Conservation (phyloP, 306 rosid genomes). For the Rosa rugosa region DNA sequence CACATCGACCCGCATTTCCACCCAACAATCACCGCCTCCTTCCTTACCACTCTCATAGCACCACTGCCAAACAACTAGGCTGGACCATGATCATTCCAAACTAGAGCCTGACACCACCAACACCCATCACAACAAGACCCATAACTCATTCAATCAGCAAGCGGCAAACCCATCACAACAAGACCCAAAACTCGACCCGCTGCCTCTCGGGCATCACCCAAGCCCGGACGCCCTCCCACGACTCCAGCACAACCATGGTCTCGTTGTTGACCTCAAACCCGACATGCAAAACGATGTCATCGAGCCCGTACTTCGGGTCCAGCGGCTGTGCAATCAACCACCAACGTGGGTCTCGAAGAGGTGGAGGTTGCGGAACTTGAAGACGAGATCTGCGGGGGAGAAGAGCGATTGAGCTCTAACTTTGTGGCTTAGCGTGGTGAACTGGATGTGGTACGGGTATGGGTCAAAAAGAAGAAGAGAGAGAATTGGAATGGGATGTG, state of each 20-base stretch:
- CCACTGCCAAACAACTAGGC: too few species aligned
- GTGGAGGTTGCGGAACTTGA: conserved; percentile 51
- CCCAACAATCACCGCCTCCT: too few species aligned
- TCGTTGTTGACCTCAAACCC: conserved; percentile 47
- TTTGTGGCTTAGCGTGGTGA: conserved; percentile 44
- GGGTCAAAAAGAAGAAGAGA: too few species aligned
- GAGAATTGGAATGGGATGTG: too few species aligned
- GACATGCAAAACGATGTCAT: conserved; percentile 43
- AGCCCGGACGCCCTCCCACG: conserved; percentile 59
- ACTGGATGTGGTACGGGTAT: conserved; percentile 50
- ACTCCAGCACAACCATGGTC: conserved; percentile 47
- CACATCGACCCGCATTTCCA: too few species aligned
- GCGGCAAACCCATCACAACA: neutral
- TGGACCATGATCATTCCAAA: too few species aligned
- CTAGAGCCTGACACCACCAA: too few species aligned
- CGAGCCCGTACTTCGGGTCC: conserved; percentile 33
- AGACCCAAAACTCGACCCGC: conserved; percentile 62
- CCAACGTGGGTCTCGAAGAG: conserved; percentile 44
- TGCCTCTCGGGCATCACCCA: conserved; percentile 78
- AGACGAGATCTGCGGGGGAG: conserved; percentile 28
- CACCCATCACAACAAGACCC: conserved; percentile 32
- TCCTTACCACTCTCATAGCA: too few species aligned
- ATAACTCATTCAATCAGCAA: conserved; percentile 38
- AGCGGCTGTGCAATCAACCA: conserved; percentile 36
- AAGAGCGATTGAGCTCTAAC: conserved; percentile 44